Evolutionary conservation across 106 monocot genomes (phyloP), one percentile per base, ranked within the genome.

Genomic region (Dioscorea zingiberensis): DNA sequence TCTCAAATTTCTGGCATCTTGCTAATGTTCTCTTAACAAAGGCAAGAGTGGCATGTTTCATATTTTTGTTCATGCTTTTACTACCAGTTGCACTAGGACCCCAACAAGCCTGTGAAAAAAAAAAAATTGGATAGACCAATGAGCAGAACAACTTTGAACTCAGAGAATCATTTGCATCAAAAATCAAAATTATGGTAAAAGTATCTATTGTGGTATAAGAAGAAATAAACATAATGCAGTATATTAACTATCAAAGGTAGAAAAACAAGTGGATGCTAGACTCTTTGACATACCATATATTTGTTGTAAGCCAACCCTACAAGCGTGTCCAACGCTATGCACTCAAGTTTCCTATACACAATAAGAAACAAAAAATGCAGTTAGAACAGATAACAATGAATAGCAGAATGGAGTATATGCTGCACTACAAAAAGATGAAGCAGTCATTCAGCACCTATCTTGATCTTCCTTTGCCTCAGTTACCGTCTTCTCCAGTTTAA

Each of bases 21-120:
- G 66, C 77, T 54, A 87, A 74, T 69, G 77, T 77, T 46, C 76
- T 62, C 55, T 65, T 80, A 29, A 83, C 62, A 74, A 87, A 83
- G 63, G 66, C 67, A 25, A 70, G 66, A 13, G 77, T 71, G 69
- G 74, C 74, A 44, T 77, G 71, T 67, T 68, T 83, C 13, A 60
- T 77, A 71, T 15, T 55, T 74, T 68, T 80, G 66, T 55, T 83
- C 18, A 68, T 55, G 73, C 77, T 76, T 71, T 80, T 83, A 64
- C 66, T 73, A 27, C 72, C 70, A 76, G 85, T 67, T 54, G 75
- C 60, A 65, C 29, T 54, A 29, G 71, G 67, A 49, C 78, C 80
- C 59, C 30, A 72, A 56, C 44, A 83, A 67, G 73, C 73, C 80
- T 80, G 74, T 63, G 24, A 48, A 38, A 10, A 10, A 2, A n/a